Conservation (phyloP, 768 basidiomycete genomes). For the Russula sp. region DNA sequence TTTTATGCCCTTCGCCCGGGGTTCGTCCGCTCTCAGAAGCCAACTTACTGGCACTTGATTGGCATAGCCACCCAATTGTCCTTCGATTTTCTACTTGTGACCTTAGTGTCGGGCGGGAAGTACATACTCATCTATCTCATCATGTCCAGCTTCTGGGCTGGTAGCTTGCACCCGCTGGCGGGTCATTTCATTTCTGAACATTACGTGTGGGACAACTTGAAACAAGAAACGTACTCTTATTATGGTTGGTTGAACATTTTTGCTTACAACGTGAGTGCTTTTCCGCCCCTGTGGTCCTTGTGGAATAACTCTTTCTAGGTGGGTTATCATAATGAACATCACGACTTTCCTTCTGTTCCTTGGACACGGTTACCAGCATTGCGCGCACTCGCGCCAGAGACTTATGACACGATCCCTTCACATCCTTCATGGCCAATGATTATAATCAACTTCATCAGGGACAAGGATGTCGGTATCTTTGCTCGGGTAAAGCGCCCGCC, state of each 20-base stretch:
- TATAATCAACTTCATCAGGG: conserved; percentile 88
- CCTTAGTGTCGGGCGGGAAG: conserved; percentile 32
- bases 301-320: conserved; percentile 43
- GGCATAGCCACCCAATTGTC: conserved; percentile 64
- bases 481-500: conserved; percentile 67
- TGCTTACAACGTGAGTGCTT: conserved; percentile 77
- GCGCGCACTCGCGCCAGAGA: conserved; percentile 79
- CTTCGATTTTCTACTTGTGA: conserved; percentile 65
- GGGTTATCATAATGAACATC: conserved; percentile 99
- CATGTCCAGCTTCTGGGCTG: conserved; percentile 91
- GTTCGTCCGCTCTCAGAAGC: conserved; percentile 76
- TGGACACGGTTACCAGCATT: conserved; percentile 91
- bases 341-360: conserved; percentile 94
- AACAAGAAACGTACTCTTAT: conserved; percentile 96
- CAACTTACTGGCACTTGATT: conserved; percentile 78
- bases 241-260: conserved; percentile 87
- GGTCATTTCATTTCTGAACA: conserved; percentile 99
- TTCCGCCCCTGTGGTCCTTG: neutral
- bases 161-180: conserved; percentile 90
- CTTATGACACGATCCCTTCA: conserved; percentile 79
- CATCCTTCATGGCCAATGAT: conserved; percentile 96
- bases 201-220: conserved; percentile 86
- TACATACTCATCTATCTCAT: conserved; percentile 72
- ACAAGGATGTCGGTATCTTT: conserved; percentile 82
- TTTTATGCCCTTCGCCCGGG: conserved; percentile 97